These are phyloP conservation scores for Aspergillus affinis DNA, from an alignment of 495 filamentous ascomycete species.

Conservation along the genomic window DNA sequence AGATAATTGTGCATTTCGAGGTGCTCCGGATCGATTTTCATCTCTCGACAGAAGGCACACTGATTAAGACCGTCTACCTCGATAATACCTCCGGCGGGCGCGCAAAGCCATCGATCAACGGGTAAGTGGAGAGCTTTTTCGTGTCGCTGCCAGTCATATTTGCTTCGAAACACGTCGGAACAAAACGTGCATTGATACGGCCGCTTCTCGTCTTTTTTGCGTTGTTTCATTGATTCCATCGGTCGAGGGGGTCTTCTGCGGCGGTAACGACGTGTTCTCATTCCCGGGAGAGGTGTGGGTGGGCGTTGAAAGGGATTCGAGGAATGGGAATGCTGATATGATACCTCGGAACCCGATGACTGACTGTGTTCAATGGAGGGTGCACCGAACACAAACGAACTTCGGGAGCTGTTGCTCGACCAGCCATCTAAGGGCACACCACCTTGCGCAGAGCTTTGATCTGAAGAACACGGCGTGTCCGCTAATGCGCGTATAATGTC, in stretches of 20 bases:
- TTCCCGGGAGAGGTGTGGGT: conserved; percentile 8
- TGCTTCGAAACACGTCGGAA: conserved; percentile 71
- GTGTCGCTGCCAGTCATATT: conserved; percentile 80
- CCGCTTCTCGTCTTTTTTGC: neutral
- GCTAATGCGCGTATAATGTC: conserved; percentile 66
- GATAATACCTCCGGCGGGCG: conserved; percentile 50
- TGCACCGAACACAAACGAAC: conserved; percentile 13
- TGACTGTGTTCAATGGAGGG: conserved; percentile 17
- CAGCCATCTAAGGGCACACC: neutral
- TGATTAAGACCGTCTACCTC: conserved; percentile 49
- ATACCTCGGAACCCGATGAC: conserved; percentile 17
- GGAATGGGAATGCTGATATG: conserved; percentile 1
- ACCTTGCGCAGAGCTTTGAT: neutral
- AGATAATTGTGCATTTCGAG: conserved; percentile 58
- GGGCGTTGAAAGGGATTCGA: conserved; percentile 6
- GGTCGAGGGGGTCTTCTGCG: conserved; percentile 9
- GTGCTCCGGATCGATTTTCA: conserved; percentile 13
- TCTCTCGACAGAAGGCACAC: conserved; percentile 27
- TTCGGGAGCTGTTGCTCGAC: conserved; percentile 18
- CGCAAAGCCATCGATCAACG: conserved; percentile 72
- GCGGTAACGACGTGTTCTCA: conserved; percentile 6
- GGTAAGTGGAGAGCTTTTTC: conserved; percentile 74
- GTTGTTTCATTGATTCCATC: neutral
- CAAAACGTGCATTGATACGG: conserved; percentile 72
- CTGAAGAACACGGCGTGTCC: conserved; percentile 4